Conservation (phyloP, 495 filamentous ascomycete species). For the Bacidia gigantensis region DNA sequence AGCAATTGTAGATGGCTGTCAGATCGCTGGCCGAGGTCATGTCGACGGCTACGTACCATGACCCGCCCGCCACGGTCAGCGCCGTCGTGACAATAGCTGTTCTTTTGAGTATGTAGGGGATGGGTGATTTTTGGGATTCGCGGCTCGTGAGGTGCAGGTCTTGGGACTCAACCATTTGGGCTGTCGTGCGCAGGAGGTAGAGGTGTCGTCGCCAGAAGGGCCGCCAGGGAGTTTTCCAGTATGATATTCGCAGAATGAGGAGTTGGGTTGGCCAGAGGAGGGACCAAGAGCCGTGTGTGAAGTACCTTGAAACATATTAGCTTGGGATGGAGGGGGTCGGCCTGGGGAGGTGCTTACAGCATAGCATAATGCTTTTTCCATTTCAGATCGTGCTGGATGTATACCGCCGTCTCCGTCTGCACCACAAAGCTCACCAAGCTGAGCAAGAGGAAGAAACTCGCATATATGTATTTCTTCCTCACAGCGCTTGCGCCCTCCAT, state of each 20-base stretch:
- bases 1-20: conserved; percentile 98
- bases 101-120: conserved; percentile 61
- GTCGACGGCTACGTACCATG: conserved; percentile 90
- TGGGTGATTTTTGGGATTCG: conserved; percentile 39
- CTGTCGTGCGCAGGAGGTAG: conserved; percentile 59
- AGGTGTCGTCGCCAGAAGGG: conserved; percentile 78
- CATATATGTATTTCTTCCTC: conserved; percentile 70
- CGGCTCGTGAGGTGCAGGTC: conserved; percentile 41
- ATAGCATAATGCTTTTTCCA: conserved; percentile 98
- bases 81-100: conserved; percentile 73
- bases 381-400: conserved; percentile 73
- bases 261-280: conserved; percentile 80
- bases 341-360: conserved; percentile 54
- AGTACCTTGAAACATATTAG: conserved; percentile 44
- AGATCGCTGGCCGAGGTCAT: conserved; percentile 84
- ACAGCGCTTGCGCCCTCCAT: conserved; percentile 44
- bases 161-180: conserved; percentile 69
- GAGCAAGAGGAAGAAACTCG: conserved; percentile 64
- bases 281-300: conserved; percentile 88
- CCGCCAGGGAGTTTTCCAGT: conserved; percentile 60
- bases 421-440: conserved; percentile 71
- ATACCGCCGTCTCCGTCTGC: conserved; percentile 88
- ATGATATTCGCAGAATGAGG: conserved; percentile 59
- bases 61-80: conserved; percentile 80
- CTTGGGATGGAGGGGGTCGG: too few relatives aligned